Base-by-base conservation (phyloP, 352 stramenopile species). In the Phytopythium mirpurense region DNA sequence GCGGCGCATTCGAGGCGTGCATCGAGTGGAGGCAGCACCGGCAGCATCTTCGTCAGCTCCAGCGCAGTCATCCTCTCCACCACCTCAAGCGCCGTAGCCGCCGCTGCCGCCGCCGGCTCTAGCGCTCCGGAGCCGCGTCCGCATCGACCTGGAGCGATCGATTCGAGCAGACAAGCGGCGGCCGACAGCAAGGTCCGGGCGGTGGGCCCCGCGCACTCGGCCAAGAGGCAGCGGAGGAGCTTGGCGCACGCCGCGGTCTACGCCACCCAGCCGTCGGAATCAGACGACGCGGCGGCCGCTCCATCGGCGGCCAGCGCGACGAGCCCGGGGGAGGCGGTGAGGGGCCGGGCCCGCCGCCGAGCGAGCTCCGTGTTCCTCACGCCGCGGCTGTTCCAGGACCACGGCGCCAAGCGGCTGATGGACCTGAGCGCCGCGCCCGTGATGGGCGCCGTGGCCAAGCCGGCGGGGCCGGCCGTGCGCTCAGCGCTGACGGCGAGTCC, bases 291-390 rank as follows among this genome's bases (percentile, higher is more conserved):
- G n/a, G n/a, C 46, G 14, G 32, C 26, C 7, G 43, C 26, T 5
- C 5, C 26, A 50, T 5, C 26, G 10, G 16, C 24, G 15, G 15
- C 41, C 5, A 19, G 2, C 10, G 23, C 15, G 18, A 18, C 43
- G 14, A 36, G 6, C 26, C 18, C 26, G 7, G 43, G 26, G 3
- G 43, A 37, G 3, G 3, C 27, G 26, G 16, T 18, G 14, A 16
- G 29, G 5, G 23, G 7, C n/a, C 8, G 46, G 18, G 4, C 37
- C 12, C 19, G 49, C 18, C 52, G 53, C 0, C 57, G 62, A 2
- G 34, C 62, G 1, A 54, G 43, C 8, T 70, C 62, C 23, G 54
- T 70, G 0, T 70, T 70, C 21, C 18, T 70, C 24, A 63, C 62
- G 0, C 62, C 62, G 18, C 54, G 58, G 4, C 52, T 51, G 19